Base-by-base conservation (phyloP, 106 monocot species). In the Hemerocallis citrina region DNA sequence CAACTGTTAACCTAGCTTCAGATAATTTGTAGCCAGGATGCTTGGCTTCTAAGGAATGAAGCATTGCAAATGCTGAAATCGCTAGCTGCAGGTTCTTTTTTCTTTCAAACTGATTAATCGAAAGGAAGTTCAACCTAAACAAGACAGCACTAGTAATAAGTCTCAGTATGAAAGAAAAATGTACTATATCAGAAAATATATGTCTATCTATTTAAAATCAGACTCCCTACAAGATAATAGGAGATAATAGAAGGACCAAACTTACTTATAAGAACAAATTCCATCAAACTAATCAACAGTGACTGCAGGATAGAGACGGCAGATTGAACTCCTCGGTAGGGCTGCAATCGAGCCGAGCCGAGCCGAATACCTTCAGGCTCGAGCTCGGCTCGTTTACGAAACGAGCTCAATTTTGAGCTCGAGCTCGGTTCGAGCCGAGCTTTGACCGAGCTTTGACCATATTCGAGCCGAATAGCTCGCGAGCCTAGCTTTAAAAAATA, bases 81-180 rank as follows among this genome's bases (percentile, higher is more conserved):
- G 96, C 96, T 42, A 96, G 61, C 48, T 81, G 74, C 69, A 96
- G 77, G 57, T 96, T 96, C 81, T 96, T 96, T 73, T 96, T 96
- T 48, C 96, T 79, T 77, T 96, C 96, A 87, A 96, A 96, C 34
- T 90, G 90, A 63, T 96, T 96, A 54, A 96, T 72, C 6, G 96
- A 91, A 55, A 96, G 87, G 57, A 91, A 96, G 79, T 90, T 96
- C 42, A 87, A 72, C 78, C 96, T 96, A 45, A 37, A 61, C 23
- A 79, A 48, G n/a, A 36, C 66, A 67, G 30, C 6, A 67, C 13
- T 14, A 34, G 41, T 11, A 21, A 59, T n/a, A n/a, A 29, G 27
- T 30, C 3, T 54, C 24, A 9, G 31, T n/a, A 37, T 17, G 16
- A 57, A 20, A 28, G 22, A 3, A 30, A 65, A 29, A 24, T 9